phyloP scores from a whole-genome alignment of 345 rosid species.

The Dipteronia sinensis region DNA sequence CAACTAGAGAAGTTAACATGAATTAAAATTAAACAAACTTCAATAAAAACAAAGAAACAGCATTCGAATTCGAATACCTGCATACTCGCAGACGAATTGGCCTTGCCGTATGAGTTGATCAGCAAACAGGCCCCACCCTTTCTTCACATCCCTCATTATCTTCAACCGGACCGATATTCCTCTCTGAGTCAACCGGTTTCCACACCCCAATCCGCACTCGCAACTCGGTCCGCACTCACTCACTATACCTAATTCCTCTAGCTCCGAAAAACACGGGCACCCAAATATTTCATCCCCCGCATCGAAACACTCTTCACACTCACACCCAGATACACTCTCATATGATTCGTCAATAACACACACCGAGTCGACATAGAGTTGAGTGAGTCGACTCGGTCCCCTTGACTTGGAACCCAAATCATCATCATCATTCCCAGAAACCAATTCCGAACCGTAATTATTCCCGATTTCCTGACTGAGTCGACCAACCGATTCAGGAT shows the following conservation, averaged over 20 bases:
- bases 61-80: conserved; percentile 45
- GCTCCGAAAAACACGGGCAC: conserved; percentile 41
- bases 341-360: conserved; percentile 32
- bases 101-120: conserved; percentile 65
- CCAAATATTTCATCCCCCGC: conserved; percentile 25
- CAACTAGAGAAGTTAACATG: not conserved
- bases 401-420: too few species aligned
- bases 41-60: not conserved
- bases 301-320: conserved; percentile 52
- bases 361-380: conserved; percentile 9
- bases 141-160: conserved; percentile 56
- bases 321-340: conserved; percentile 36
- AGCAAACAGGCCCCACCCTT: conserved; percentile 84
- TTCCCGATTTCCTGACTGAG: not conserved
- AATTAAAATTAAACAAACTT: not conserved
- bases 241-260: conserved; percentile 32
- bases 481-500: not conserved
- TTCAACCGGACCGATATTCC: conserved; percentile 62
- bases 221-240: conserved; percentile 77
- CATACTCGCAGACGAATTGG: conserved; percentile 83
- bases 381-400: not conserved
- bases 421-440: too few species aligned
- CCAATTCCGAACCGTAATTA: too few species aligned
- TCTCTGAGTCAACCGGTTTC: conserved; percentile 63
- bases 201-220: conserved; percentile 57